Conservation (phyloP, 1,284 basidiomycete species). For the Rhodotorula mucilaginosa region DNA sequence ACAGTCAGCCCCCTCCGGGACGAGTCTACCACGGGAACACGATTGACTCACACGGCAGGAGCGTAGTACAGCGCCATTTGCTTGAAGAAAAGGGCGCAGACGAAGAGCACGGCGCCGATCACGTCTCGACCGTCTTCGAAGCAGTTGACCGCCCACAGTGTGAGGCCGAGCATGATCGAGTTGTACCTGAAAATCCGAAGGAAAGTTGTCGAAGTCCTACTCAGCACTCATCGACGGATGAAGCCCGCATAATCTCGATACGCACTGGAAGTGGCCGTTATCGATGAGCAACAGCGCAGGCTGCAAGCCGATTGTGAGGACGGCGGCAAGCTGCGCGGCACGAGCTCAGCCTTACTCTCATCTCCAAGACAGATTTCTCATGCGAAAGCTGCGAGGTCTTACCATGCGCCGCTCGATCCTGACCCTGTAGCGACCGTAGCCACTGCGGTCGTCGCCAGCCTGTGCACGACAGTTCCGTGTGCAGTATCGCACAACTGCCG, state of each 20-base stretch:
- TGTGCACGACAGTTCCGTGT: constrained; percentile 58
- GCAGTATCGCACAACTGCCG: constrained; percentile 58
- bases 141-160: constrained; percentile 66
- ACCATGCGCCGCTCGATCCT: constrained; percentile 17
- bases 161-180: constrained; percentile 80
- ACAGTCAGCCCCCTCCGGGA: too few relatives aligned
- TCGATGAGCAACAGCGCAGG: constrained; percentile 81
- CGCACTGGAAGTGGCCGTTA: constrained; percentile 86
- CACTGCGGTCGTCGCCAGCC: background rate
- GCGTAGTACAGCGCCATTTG: constrained; percentile 95
- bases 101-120: constrained; percentile 75
- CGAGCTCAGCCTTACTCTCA: background rate
- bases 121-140: constrained; percentile 69
- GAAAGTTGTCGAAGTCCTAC: background rate
- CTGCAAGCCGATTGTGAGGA: constrained; percentile 73
- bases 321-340: constrained; percentile 61
- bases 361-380: background rate
- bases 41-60: constrained; percentile 61
- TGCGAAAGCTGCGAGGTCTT: background rate
- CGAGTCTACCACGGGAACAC: too few relatives aligned
- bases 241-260: background rate
- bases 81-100: constrained; percentile 81
- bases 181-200: constrained; percentile 57
- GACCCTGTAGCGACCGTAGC: background rate
- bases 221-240: background rate